phyloP scores from a whole-genome alignment of 2,329 filamentous ascomycete genomes.

The Cytospora chrysosperma region DNA sequence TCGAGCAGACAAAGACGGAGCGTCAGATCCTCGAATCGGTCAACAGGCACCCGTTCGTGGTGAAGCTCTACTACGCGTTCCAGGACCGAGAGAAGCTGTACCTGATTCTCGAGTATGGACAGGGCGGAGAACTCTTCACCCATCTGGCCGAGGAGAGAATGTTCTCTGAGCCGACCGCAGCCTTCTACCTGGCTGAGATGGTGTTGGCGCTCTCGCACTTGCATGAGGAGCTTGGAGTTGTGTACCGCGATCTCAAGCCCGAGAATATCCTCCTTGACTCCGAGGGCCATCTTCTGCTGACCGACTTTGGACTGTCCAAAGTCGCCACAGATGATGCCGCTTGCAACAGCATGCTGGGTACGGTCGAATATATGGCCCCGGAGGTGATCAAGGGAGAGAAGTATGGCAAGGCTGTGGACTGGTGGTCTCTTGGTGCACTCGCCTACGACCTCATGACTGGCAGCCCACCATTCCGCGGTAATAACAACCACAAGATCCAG shows the following conservation, averaged over 20 bases:
- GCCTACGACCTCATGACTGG: conserved; percentile 93
- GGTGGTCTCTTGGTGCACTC: conserved; percentile 96
- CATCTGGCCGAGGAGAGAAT: conserved; percentile 91
- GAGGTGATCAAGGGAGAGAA: conserved; percentile 85
- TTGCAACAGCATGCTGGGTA: conserved; percentile 90
- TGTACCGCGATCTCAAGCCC: conserved; percentile 96
- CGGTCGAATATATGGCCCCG: conserved; percentile 98
- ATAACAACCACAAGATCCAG: conserved; percentile 92
- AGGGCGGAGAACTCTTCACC: conserved; percentile 95
- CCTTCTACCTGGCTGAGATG: conserved; percentile 99
- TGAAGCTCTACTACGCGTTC: conserved; percentile 97
- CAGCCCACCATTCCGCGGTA: conserved; percentile 83
- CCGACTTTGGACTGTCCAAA: conserved; percentile 96
- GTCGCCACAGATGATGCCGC: conserved; percentile 72
- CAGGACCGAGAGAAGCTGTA: conserved; percentile 98
- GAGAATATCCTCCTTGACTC: conserved; percentile 94
- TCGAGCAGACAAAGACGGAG: conserved; percentile 98
- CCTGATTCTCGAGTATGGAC: conserved; percentile 94
- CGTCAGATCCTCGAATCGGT: conserved; percentile 92
- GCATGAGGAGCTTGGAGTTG: conserved; percentile 86
- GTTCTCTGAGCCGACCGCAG: conserved; percentile 85
- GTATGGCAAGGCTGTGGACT: conserved; percentile 94
- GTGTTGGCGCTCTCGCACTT: conserved; percentile 90
- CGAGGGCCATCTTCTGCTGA: conserved; percentile 88
- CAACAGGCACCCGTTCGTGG: conserved; percentile 94